Conservation (phyloP, 106 monocot species). For the Acanthochlamys bracteata region DNA sequence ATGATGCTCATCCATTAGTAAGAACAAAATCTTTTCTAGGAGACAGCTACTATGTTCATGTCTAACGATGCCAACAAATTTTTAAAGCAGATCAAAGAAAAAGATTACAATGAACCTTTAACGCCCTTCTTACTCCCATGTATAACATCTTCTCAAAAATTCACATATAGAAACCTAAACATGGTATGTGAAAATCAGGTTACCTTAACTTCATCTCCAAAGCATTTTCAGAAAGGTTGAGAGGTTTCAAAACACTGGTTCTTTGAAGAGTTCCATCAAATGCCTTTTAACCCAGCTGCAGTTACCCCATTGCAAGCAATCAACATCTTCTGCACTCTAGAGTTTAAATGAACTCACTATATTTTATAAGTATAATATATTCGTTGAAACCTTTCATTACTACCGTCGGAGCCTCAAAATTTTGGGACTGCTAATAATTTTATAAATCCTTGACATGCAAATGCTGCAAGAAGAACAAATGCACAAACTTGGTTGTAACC, state of each 20-base stretch:
- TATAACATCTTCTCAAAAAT: not conserved
- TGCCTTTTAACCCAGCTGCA: conserved; percentile 73
- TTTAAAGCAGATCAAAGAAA: no score
- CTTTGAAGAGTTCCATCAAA: conserved; percentile 94
- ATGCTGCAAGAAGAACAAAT: conserved; percentile 4
- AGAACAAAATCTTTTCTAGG: no score
- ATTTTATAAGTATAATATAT: not conserved
- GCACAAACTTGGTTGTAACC: conserved; percentile 82
- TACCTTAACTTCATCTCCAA: conserved; percentile 96
- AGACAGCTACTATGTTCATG: no score
- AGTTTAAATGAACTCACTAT: conserved; percentile 4
- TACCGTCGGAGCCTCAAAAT: not conserved
- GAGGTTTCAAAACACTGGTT: conserved; percentile 68
- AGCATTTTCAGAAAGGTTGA: conserved; percentile 94
- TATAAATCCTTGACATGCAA: not conserved
- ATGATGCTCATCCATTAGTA: no score
- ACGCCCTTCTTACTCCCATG: no score
- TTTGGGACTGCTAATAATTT: not conserved
- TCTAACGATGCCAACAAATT: no score
- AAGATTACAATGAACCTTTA: no score
- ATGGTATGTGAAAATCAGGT: not conserved
- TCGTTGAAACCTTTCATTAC: not conserved
- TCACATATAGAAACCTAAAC: not conserved
- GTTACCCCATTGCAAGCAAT: conserved; percentile 98
- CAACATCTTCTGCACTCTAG: conserved; percentile 91